Conservation (phyloP, 768 basidiomycete genomes). For the Naganishia antarctica region DNA sequence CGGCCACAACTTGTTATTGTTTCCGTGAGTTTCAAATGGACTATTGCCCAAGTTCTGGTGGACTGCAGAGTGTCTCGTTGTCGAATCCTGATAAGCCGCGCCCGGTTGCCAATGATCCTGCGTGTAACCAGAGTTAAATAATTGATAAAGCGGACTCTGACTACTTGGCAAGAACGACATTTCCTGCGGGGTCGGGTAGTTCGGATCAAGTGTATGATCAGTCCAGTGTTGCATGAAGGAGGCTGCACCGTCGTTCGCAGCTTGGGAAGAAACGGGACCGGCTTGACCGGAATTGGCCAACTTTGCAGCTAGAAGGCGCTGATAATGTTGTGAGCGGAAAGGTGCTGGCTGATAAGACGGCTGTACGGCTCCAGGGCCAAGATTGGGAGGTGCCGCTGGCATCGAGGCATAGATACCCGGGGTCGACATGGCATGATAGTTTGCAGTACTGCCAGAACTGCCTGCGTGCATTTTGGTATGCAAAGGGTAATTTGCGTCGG, state of each 20-base stretch:
- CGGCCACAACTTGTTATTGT: background rate
- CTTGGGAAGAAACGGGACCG: background rate
- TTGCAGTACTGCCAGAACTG: background rate
- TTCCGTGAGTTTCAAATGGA: background rate
- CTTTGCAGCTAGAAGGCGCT: conserved; percentile 26
- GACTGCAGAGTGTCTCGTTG: background rate
- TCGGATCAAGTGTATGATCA: background rate
- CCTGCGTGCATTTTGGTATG: background rate
- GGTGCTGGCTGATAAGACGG: conserved; percentile 22
- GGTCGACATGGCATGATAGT: background rate
- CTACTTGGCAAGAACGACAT: conserved; percentile 25
- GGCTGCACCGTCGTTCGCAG: conserved; percentile 11
- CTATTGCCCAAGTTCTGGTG: background rate
- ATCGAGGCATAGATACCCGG: background rate
- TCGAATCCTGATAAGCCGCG: conserved; percentile 9
- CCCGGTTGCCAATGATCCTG: conserved; percentile 15
- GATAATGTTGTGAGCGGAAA: conserved; percentile 25
- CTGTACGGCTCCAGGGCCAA: background rate
- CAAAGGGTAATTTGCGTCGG: background rate
- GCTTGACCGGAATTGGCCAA: conserved; percentile 17
- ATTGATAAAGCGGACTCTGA: conserved; percentile 27
- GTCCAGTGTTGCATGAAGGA: conserved; percentile 2
- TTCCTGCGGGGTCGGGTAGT: conserved; percentile 10
- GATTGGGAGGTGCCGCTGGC: background rate
- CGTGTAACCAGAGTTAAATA: conserved; percentile 8